Evolutionary conservation across 1,139 yeast species (phyloP).

Genomic region (Pichia sp.): DNA sequence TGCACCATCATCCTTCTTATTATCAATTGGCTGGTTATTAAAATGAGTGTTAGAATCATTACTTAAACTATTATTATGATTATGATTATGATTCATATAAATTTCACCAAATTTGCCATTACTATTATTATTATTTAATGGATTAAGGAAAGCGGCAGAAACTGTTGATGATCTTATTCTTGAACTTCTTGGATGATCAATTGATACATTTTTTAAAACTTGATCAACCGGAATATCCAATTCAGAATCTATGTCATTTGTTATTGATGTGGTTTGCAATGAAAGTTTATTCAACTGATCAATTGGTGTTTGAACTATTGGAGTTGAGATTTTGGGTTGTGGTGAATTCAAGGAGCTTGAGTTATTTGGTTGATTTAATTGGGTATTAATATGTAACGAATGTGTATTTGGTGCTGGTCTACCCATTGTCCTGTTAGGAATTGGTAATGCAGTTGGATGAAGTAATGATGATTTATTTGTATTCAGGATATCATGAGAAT

Average conservation of each 20-base stretch:
- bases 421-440: conserved; percentile 13
- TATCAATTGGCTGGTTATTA: neutral
- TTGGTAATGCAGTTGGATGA: conserved; percentile 9
- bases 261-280: conserved; percentile 25
- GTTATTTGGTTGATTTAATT: conserved; percentile 14
- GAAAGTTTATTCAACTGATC: conserved; percentile 24
- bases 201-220: neutral
- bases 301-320: conserved; percentile 3
- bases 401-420: conserved; percentile 11
- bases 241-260: conserved; percentile 29
- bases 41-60: neutral
- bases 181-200: conserved; percentile 4
- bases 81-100: neutral
- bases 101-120: neutral
- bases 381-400: conserved; percentile 15
- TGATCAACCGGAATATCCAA: conserved; percentile 18
- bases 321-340: neutral
- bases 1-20: neutral
- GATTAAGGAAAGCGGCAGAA: conserved; percentile 7
- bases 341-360: conserved; percentile 1
- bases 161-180: conserved; percentile 16
- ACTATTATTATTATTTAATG: neutral
- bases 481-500: neutral
- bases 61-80: neutral
- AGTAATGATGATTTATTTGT: neutral